phyloP scores from a whole-genome alignment of 352 stramenopile species.

The Phytopythium cucurbitacearum region DNA sequence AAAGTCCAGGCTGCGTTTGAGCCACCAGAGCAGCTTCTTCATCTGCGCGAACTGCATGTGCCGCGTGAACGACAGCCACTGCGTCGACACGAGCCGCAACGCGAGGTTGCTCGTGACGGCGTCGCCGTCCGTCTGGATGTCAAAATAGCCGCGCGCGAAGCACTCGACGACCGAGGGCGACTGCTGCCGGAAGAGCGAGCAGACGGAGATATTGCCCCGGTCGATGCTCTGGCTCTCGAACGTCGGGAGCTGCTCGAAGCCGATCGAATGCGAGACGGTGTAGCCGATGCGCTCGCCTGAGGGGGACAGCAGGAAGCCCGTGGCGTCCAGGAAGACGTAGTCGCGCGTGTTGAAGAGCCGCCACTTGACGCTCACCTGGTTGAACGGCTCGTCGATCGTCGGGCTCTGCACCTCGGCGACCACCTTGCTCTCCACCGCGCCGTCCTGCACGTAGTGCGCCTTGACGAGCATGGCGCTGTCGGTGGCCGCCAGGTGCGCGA shows the following conservation, averaged over 20 bases:
- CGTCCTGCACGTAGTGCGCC: slow-evolving; percentile 30
- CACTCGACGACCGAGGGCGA: slow-evolving; percentile 25
- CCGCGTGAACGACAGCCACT: slow-evolving; percentile 27
- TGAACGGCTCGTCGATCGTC: slow-evolving; percentile 27
- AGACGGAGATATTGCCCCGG: slow-evolving; percentile 38
- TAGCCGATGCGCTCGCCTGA: slow-evolving; percentile 42
- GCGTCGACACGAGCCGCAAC: slow-evolving; percentile 21
- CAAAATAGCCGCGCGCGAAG: slow-evolving; percentile 24
- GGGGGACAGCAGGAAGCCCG: slow-evolving; percentile 21
- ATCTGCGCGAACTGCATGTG: slow-evolving; percentile 35
- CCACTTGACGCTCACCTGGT: slow-evolving; percentile 46
- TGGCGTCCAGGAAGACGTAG: slow-evolving; percentile 30
- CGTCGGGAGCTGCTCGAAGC: slow-evolving; percentile 27
- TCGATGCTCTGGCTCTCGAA: slow-evolving; percentile 34
- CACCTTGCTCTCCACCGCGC: slow-evolving; percentile 19
- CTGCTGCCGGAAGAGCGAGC: slow-evolving; percentile 33
- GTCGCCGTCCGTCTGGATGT: slow-evolving; percentile 20
- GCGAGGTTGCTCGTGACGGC: slow-evolving; percentile 20
- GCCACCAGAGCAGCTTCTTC: slow-evolving; percentile 49
- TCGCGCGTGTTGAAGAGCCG: slow-evolving; percentile 32
- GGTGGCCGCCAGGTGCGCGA: slow-evolving; percentile 23
- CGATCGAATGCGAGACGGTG: slow-evolving; percentile 38
- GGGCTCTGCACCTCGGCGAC: slow-evolving; percentile 9
- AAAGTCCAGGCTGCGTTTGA: slow-evolving; percentile 12
- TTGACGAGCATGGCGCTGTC: slow-evolving; percentile 24